phyloP scores from a whole-genome alignment of 148 eudicot species.

The Persicaria maculosa region DNA sequence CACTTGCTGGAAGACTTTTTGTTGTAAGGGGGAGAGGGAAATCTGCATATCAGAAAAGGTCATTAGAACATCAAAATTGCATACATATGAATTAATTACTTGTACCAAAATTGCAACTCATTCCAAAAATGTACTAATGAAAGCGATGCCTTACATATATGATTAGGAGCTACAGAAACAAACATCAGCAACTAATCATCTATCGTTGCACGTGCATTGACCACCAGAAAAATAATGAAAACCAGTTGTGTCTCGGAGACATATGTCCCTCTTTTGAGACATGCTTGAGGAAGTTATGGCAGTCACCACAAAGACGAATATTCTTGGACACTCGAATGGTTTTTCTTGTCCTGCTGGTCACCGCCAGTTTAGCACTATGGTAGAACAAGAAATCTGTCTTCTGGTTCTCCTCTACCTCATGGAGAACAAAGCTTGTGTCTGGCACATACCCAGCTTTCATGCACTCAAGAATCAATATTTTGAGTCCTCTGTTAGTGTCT shows the following conservation, averaged over 20 bases:
- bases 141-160: neutral
- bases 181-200: conserved; percentile 29
- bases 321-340: conserved; percentile 66
- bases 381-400: conserved; percentile 71
- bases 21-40: conserved; percentile 56
- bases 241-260: conserved; percentile 72
- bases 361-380: conserved; percentile 87
- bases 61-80: conserved; percentile 12
- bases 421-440: conserved; percentile 92
- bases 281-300: conserved; percentile 75
- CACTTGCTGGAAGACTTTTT: conserved; percentile 88
- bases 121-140: conserved; percentile 2
- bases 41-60: conserved; percentile 43
- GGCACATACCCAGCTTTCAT: conserved; percentile 75
- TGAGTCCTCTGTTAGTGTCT: conserved; percentile 62
- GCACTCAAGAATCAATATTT: conserved; percentile 67
- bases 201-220: conserved; percentile 64
- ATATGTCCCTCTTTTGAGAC: conserved; percentile 66
- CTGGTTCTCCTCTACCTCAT: conserved; percentile 88
- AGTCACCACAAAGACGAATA: conserved; percentile 75
- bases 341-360: conserved; percentile 42
- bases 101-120: conserved; percentile 5
- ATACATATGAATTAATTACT: neutral
- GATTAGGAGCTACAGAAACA: conserved; percentile 4
- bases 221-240: conserved; percentile 72